Base-by-base conservation (phyloP, 2,329 filamentous ascomycete genomes). In the Aspergillus transmontanensis region DNA sequence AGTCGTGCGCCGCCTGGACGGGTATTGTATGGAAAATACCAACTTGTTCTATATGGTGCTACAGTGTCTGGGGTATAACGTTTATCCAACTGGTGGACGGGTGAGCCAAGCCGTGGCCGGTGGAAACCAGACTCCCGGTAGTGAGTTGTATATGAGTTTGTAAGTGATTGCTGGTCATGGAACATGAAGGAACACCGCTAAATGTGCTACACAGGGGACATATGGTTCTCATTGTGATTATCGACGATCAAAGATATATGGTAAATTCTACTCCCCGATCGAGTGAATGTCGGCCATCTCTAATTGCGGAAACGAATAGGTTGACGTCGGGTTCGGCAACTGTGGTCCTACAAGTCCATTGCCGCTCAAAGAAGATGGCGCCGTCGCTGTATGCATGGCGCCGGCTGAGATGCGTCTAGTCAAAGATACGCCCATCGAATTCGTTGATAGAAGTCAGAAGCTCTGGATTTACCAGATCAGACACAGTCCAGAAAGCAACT, bases 301-400 rank as follows among this genome's bases (percentile, higher is more conserved):
- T 16, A 32, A 88, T 16, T 16, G 10, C 43, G 32, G 60, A 30
- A 45, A 28, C 41, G 11, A 19, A 45, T 34, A 84, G 70, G 74
- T 86, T 11, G 89, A 91, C 71, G 85, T 89, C 12, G 86, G 84
- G 5, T 91, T 91, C 70, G 89, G 89, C 54, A 86, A 85, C 23
- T 85, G 88, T 69, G 85, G 86, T 9, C 81, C 87, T 3, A 88
- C 85, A 1, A 75, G 77, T 19, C 88, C 89, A 7, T 74, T 91
- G 43, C 83, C 82, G 1, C 76, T 91, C 1, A 71, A 80, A 23
- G 76, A 82, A n/a, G 66, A 71, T 23, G 45, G 21, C 21, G 64
- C 67, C 16, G 76, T 76, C 11, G 71, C 76, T 16, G 73, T 81
- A 10, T 78, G 80, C 59, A 78, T 88, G 28, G 85, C 84, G 12